These are phyloP conservation scores for Giardia duodenalis DNA, from an alignment of 208 protist species.

Conservation along the genomic window DNA sequence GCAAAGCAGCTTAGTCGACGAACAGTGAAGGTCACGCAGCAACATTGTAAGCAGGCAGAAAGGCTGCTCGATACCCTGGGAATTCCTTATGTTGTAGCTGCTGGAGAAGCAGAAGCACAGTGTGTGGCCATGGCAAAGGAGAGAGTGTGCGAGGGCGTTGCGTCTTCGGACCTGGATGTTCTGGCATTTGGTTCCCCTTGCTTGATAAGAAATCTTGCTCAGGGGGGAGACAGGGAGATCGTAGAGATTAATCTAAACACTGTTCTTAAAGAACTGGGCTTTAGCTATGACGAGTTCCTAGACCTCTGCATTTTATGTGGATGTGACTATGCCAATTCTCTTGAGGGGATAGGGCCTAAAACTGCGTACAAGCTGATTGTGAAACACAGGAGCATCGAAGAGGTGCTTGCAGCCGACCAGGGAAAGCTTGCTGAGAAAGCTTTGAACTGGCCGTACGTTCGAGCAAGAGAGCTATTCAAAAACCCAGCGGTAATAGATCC, in stretches of 20 bases:
- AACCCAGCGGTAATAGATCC: background rate
- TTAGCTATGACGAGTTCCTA: constrained; percentile 35
- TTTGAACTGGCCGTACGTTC: background rate
- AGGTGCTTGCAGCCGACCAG: background rate
- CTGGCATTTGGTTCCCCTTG: constrained; percentile 84
- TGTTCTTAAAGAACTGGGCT: background rate
- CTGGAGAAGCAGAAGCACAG: constrained; percentile 89
- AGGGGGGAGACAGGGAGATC: background rate
- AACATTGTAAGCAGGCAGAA: constrained; percentile 53
- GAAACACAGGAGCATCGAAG: background rate
- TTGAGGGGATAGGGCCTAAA: background rate
- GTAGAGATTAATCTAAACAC: background rate
- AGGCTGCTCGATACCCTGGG: constrained; percentile 91
- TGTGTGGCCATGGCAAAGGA: constrained; percentile 81
- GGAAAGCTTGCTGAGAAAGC: background rate
- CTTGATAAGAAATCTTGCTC: constrained; percentile 71
- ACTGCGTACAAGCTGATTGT: background rate
- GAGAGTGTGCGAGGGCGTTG: constrained; percentile 71
- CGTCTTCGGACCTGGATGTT: constrained; percentile 97
- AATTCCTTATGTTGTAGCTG: constrained; percentile 82
- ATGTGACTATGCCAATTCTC: constrained; percentile 28
- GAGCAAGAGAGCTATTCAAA: background rate
- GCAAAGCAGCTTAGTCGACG: background rate
- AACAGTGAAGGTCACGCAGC: background rate
- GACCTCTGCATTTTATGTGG: constrained; percentile 40